phyloP scores from a whole-genome alignment of 495 filamentous ascomycete species.

The Penicillium atrosanguineum region DNA sequence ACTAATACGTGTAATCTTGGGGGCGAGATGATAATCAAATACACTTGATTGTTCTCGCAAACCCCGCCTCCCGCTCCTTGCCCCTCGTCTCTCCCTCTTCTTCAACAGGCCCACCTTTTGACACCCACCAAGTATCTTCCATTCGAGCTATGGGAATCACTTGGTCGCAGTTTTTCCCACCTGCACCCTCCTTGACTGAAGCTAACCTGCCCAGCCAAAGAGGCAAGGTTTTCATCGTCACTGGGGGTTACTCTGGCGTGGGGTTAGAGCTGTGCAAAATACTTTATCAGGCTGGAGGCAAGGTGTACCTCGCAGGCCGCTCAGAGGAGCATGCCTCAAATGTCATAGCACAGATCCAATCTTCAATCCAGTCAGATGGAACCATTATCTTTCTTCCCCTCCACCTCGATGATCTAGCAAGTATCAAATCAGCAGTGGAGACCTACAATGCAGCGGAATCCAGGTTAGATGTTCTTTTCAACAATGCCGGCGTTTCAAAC shows the following conservation, averaged over 20 bases:
- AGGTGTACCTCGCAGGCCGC: conserved; percentile 46
- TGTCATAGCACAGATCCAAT: conserved; percentile 36
- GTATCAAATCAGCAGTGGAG: conserved; percentile 46
- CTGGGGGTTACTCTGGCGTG: conserved; percentile 11
- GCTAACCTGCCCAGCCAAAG: conserved; percentile 6
- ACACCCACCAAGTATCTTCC: neutral
- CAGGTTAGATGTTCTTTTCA: conserved; percentile 52
- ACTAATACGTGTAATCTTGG: too few species aligned
- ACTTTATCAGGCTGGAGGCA: conserved; percentile 23
- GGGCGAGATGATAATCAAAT: too few species aligned
- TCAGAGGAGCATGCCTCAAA: conserved; percentile 32
- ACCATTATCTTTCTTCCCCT: conserved; percentile 43
- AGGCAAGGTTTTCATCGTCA: conserved; percentile 10
- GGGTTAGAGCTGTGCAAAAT: conserved; percentile 11
- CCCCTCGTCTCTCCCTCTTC: neutral
- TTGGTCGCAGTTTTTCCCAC: conserved; percentile 8
- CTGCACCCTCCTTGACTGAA: conserved; percentile 1
- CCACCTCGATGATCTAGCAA: conserved; percentile 47
- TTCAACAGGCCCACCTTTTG: neutral
- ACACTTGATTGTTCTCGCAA: too few species aligned
- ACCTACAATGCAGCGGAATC: conserved; percentile 37
- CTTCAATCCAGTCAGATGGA: conserved; percentile 14
- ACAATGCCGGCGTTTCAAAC: conserved; percentile 52
- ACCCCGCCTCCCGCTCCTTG: neutral
- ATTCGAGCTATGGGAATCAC: neutral